Conservation (phyloP, 176 grass and related monocot species). For the Bromus sterilis region DNA sequence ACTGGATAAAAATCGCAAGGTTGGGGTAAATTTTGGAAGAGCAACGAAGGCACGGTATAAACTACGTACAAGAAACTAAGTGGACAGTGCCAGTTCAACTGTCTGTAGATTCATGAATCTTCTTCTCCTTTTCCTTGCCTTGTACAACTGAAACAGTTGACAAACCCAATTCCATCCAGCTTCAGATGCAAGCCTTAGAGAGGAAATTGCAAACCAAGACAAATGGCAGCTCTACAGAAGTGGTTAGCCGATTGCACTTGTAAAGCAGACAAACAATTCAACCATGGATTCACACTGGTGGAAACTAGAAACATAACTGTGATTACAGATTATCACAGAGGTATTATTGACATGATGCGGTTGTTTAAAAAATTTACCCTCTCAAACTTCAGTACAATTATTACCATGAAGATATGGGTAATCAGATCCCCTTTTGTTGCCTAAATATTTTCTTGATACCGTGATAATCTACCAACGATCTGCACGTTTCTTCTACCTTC, state of each 20-base stretch:
- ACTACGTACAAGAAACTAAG: not conserved
- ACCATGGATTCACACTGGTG: too few species aligned
- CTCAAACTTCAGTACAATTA: too few species aligned
- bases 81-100: not conserved
- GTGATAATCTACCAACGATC: too few species aligned
- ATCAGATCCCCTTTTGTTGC: too few species aligned
- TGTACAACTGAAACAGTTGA: not conserved
- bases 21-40: not conserved
- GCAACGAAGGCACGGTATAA: not conserved
- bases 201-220: not conserved
- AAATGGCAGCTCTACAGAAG: not conserved
- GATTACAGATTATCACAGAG: too few species aligned
- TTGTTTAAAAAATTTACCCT: too few species aligned
- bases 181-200: not conserved
- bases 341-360: too few species aligned
- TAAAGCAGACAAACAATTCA: not conserved
- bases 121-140: not conserved
- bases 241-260: not conserved
- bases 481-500: too few species aligned
- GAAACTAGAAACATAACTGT: too few species aligned
- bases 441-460: too few species aligned
- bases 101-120: not conserved
- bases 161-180: not conserved
- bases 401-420: too few species aligned
- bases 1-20: too few species aligned